phyloP scores from a whole-genome alignment of 176 grass and related monocot genomes.

The Triticum monococcum region DNA sequence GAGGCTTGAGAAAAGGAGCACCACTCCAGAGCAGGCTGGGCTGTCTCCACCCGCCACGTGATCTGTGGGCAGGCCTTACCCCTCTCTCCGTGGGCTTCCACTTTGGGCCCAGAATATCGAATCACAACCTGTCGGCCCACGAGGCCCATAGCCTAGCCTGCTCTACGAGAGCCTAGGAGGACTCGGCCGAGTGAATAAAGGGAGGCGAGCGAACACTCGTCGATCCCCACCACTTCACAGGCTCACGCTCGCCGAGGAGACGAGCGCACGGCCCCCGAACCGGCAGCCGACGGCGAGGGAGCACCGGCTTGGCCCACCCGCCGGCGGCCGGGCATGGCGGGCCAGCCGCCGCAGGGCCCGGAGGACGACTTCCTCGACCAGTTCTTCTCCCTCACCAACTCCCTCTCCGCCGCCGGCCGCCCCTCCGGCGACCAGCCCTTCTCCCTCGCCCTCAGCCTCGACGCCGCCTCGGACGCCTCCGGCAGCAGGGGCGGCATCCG shows the following conservation, averaged over 20 bases:
- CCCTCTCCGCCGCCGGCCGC: constrained; percentile 38
- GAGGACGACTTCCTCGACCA: constrained; percentile 97
- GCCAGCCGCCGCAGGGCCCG: constrained; percentile 47
- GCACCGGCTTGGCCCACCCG: neutral
- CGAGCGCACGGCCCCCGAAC: neutral
- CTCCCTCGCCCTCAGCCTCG: constrained; percentile 82
- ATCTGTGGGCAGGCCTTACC: too few species aligned
- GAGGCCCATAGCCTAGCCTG: neutral
- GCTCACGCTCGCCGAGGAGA: constrained; percentile 24
- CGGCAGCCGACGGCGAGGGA: constrained; percentile 13
- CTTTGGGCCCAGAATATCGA: neutral
- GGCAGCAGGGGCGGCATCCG: constrained; percentile 59
- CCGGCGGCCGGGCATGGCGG: constrained; percentile 46
- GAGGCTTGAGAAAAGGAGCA: too few species aligned
- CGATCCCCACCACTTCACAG: constrained; percentile 30
- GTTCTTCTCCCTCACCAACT: constrained; percentile 65
- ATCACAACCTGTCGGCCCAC: neutral
- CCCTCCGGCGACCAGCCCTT: constrained; percentile 52
- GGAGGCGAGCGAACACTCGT: neutral
- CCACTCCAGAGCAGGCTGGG: too few species aligned
- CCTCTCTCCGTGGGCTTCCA: neutral
- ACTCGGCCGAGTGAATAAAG: constrained; percentile 19
- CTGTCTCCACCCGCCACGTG: too few species aligned
- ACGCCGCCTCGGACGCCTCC: constrained; percentile 48
- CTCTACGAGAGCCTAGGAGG: neutral